Evolutionary conservation across 2,329 filamentous ascomycete species (phyloP), one percentile per base, ranked within the genome.

Genomic region (Fusarium subglutinans): DNA sequence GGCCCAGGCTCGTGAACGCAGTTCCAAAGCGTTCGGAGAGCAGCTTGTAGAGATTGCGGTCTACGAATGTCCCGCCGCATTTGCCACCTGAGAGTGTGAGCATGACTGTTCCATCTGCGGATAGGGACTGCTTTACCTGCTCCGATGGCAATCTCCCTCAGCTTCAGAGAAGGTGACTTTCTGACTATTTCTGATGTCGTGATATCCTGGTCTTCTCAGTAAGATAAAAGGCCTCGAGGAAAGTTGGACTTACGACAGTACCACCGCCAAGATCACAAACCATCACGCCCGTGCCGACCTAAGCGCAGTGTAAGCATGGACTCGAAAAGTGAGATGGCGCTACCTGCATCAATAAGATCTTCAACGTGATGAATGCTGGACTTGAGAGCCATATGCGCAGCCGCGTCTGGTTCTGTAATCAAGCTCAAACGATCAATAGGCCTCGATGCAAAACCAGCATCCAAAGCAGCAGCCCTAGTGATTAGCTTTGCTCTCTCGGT

Each of bases 51-150:
- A 55, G 53, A n/a, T 55, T 55, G 5, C 53, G 53, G 26, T 55
- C 53, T 0, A 55, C 37, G 37, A 55, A 55, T 9, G 53, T 55
- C 2, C 53, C 53, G 8, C 53, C 53, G 24, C 53, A 55, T 30
- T 55, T 55, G 3, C 53, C 53, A 0, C 53, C 53, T 55, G 26
- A 18, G 5, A 41, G 2, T 55, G 11, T 55, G 11, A 55, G 53
- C 0, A 18, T n/a, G 4, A 17, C 2, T 0, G 11, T 41, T 28
- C 3, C 6, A 22, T 40, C 8, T 28, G 14, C 4, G 2, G 4
- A 41, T 17, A 2, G 0, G 8, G 10, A 38, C 11, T 26, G 8
- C 5, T 3, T n/a, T 41, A 41, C 53, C 53, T 55, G 53, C 53
- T 10, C 53, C 53, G 11, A 55, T 55, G 4, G 53, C 35, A 8